Base-by-base conservation (phyloP, 148 eudicot genomes). In the Amaranthus palmeri region DNA sequence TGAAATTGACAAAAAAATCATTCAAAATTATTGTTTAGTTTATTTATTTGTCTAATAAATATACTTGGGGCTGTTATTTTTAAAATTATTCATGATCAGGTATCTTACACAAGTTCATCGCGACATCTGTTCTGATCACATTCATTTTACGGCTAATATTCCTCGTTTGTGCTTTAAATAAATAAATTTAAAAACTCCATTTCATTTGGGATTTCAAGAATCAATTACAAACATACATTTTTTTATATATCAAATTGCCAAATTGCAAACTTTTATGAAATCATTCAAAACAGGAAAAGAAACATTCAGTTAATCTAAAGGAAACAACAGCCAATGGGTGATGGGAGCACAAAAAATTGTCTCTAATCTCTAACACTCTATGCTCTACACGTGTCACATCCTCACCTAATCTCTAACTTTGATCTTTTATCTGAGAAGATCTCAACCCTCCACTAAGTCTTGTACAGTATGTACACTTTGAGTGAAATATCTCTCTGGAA, bases 361-460 rank as follows among this genome's bases (percentile, higher is more conserved):
- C 54, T 18, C 3, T 15, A 1, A 14, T 44, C 54, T 18, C 3
- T 15, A 1, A 14, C 4, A 65, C 54, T 65, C 13, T 48, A 65
- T 14, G 5, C 4, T 18, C 10, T 48, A 48, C 69, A 65, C 69
- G 54, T 65, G 69, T 65, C 69, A n/a, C 54, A 49, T 61, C 13
- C 10, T 11, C 12, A 4, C 14, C 11, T 44, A 57, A 74, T 67
- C 63, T 74, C 1, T 47, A 25, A 66, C 78, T 15, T 60, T 25
- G 14, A 41, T 76, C 62, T 59, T 60, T 62, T 18, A 50, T n/a
- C 49, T 10, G 5, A 71, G 12, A 46, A 45, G 45, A 77, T 77
- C 76, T 51, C 67, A 9, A 66, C 80, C 80, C 60, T 77, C 80
- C 80, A 71, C 49, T 54, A 42, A 7, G 25, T 10, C 5, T 3